Base-by-base conservation (phyloP, 2,329 filamentous ascomycete genomes). In the Apiospora sp. region DNA sequence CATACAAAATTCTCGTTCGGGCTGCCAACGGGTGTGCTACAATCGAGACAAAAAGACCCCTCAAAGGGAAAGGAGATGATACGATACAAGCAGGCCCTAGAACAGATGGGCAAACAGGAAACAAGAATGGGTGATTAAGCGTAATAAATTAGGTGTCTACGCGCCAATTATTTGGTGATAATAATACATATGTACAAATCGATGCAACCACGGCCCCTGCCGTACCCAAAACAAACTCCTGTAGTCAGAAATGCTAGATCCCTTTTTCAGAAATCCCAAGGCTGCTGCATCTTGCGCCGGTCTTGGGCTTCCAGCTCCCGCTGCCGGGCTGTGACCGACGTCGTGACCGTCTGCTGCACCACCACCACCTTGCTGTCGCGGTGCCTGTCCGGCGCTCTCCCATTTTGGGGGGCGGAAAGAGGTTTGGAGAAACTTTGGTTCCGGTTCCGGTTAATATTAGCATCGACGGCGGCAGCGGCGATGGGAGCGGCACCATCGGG, bases 281-380 rank as follows among this genome's bases (percentile, higher is more conserved):
- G 49, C 10, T 51, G 49, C n/a, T 51, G 7, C 49, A 51, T 51
- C 49, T 5, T 51, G 49, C 49, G 49, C n/a, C 49, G 49, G 10
- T 51, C 49, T 51, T 51, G 10, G 10, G 49, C 49, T 13, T 51
- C 49, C 14, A 51, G 1, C n/a, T 51, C n/a, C 49, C 24, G 49
- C 27, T 51, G 49, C n/a, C 49, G 49, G 49, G 8, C 7, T 4
- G 49, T 27, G 49, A 51, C 49, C 49, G 49, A 51, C n/a, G 49
- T 51, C 49, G n/a, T 51, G 49, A 51, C 49, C 49, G 49, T 51
- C 13, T 51, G 49, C 49, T 51, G 49, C 49, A 51, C 49, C 49
- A 51, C 49, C 13, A 51, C 49, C n/a, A 41, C 37, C 37, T 41
- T 41, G 7, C 10, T 41, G 37, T 41, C 37, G 37, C 10, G 37